phyloP scores from a whole-genome alignment of 116 monocot genomes.

The Zostera marina region DNA sequence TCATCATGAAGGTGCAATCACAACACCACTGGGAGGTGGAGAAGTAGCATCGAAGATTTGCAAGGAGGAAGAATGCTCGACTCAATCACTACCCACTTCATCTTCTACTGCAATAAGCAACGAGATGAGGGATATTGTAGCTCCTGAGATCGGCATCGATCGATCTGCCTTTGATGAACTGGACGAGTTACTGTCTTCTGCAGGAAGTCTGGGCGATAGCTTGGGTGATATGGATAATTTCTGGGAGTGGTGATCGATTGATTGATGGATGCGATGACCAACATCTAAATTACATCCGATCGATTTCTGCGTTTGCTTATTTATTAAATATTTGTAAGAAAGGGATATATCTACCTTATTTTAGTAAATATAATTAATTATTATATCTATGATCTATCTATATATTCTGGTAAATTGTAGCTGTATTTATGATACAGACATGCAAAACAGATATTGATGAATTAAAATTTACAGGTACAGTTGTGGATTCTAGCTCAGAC shows the following conservation, averaged over 20 bases:
- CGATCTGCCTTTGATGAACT: neutral
- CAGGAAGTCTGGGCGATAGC: neutral
- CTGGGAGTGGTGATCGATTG: neutral
- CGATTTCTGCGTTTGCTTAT: constrained; percentile 45
- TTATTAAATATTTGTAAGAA: no score
- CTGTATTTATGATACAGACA: no score
- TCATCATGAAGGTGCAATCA: neutral
- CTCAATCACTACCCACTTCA: neutral
- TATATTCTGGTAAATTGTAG: no score
- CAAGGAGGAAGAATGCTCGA: constrained; percentile 1
- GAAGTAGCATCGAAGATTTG: neutral
- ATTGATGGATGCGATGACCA: constrained; percentile 27
- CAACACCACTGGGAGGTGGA: neutral
- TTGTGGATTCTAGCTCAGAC: no score
- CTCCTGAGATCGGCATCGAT: neutral
- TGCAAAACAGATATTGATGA: no score
- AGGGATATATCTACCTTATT: no score
- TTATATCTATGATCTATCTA: no score
- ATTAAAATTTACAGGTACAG: no score
- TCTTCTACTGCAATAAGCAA: neutral
- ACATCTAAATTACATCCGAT: constrained; percentile 62
- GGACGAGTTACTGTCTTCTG: neutral
- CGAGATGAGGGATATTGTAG: neutral
- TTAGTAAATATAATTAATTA: no score
- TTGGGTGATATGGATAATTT: neutral